These are phyloP conservation scores for Trichoderma afroharzianum DNA, from an alignment of 2,329 filamentous ascomycete species.

Conservation along the genomic window DNA sequence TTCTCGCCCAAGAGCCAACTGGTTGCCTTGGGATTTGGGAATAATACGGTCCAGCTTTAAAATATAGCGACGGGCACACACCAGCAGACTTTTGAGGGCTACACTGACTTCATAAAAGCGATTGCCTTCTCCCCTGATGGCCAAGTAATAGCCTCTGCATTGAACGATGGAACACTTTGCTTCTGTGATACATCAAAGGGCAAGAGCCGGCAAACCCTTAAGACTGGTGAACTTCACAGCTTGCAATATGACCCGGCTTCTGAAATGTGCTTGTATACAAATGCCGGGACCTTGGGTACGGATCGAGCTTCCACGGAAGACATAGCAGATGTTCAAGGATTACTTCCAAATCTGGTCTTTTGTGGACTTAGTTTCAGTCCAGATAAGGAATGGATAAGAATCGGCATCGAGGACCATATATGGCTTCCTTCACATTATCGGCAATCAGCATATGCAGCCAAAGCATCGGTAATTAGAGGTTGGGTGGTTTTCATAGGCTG, in stretches of 20 bases:
- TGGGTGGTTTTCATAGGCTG: background rate
- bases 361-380: background rate
- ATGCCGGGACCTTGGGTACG: background rate
- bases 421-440: background rate
- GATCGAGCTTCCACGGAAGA: background rate
- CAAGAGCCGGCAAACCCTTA: background rate
- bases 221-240: background rate
- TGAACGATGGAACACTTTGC: background rate
- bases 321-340: background rate
- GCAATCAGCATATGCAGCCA: no score
- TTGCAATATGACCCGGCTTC: background rate
- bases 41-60: background rate
- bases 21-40: background rate
- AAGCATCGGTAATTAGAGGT: background rate
- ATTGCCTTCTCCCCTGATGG: background rate
- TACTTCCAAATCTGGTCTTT: background rate
- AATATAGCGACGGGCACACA: background rate
- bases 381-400: background rate
- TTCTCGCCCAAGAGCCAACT: background rate
- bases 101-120: background rate
- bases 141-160: background rate
- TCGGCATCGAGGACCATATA: background rate
- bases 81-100: background rate
- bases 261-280: background rate
- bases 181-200: background rate